Evolutionary conservation across 1,284 basidiomycete species (phyloP), one percentile per base, ranked within the genome.

Genomic region (Amylostereum areolatum): DNA sequence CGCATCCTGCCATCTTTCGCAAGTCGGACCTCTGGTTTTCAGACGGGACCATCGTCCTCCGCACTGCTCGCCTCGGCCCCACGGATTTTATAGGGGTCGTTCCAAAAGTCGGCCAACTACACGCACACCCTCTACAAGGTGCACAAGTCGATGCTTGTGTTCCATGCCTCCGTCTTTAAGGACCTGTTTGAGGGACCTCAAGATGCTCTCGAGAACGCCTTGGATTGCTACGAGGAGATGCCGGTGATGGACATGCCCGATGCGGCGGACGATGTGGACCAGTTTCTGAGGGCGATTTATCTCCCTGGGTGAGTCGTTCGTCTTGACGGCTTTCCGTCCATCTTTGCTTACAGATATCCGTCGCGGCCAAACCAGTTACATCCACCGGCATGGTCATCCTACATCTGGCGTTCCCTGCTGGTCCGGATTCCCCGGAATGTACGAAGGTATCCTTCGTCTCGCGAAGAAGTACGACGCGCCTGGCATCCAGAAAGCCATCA

Each of bases 211-310:
- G 37, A 39, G n/a, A 39, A 39, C 12, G 12, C 37, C 27, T 39
- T 25, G 12, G 37, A 39, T 12, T 25, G 27, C 6, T n/a, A 39
- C 12, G 37, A 39, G 6, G 37, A 25, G 37, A 25, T 39, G 12
- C 37, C 37, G 37, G 37, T 39, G n/a, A 39, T 39, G 37, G 37
- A 39, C 37, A n/a, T 39, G 37, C 37, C n/a, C n/a, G 37, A 39
- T n/a, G 37, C 5, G 6, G 37, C 37, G 12, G 37, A n/a, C 6
- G 37, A 39, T 25, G 12, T 39, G 6, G 37, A 12, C 5, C 37
- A 39, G 37, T 39, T 39, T n/a, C 12, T 39, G 37, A 39, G 27
- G 12, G 37, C 37, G 5, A 5, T 39, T 12, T 39, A 39, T 25
- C 37, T 39, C 37, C 27, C 37, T 25, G 12, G 37, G 37, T 39